These are phyloP conservation scores for Aspergillus transmontanensis DNA, from an alignment of 2,329 filamentous ascomycete species.

Conservation along the genomic window DNA sequence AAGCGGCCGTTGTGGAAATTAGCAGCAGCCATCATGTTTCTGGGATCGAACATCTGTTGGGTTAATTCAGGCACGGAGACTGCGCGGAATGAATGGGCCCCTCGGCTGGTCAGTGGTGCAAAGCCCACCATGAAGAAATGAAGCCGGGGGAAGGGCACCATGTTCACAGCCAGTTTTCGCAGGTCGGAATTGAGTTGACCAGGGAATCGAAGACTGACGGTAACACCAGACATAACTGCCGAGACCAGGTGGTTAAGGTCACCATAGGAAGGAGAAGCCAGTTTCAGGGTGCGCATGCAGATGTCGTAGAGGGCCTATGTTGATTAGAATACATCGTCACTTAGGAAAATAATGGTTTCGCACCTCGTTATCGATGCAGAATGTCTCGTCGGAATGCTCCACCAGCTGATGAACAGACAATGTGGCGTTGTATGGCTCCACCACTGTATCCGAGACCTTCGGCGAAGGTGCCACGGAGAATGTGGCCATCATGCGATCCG, in stretches of 20 bases:
- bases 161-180: constrained; percentile 99
- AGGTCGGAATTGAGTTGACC: constrained; percentile 99
- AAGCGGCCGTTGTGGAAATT: constrained; percentile 99
- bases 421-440: constrained; percentile 99
- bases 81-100: constrained; percentile 92
- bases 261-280: constrained; percentile 96
- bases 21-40: constrained; percentile 99
- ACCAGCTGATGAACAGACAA: constrained; percentile 98
- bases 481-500: constrained; percentile 99
- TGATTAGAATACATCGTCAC: constrained; percentile 6
- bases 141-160: constrained; percentile 99
- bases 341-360: constrained; percentile 10
- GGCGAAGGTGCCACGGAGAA: constrained; percentile 98
- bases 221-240: constrained; percentile 99
- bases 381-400: constrained; percentile 99
- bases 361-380: constrained; percentile 99
- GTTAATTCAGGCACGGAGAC: constrained; percentile 97
- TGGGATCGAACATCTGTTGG: constrained; percentile 99
- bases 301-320: constrained; percentile 91
- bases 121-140: constrained; percentile 99
- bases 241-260: constrained; percentile 99
- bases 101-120: constrained; percentile 92
- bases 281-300: constrained; percentile 99
- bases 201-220: constrained; percentile 97
- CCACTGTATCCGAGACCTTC: constrained; percentile 99